phyloP scores from a whole-genome alignment of 306 rosid species.

The Rubus parviflorus region DNA sequence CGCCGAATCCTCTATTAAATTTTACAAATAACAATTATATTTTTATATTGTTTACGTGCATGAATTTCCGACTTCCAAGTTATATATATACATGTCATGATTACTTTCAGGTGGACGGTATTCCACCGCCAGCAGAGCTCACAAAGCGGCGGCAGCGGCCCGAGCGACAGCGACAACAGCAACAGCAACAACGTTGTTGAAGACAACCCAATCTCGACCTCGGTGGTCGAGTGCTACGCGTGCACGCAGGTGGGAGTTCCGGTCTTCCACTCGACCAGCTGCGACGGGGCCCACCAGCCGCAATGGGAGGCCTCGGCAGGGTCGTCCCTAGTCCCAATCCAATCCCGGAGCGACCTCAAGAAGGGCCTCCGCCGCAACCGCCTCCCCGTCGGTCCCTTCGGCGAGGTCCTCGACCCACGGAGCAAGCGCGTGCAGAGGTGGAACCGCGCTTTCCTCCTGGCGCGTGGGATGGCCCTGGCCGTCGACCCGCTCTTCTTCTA shows the following conservation, averaged over 20 bases:
- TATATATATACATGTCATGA: neutral
- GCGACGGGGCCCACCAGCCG: slow-evolving; percentile 64
- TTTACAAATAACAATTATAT: neutral
- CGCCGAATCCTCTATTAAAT: neutral
- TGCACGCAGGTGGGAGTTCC: slow-evolving; percentile 91
- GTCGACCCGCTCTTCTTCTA: slow-evolving; percentile 90
- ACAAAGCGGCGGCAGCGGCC: slow-evolving; percentile 14
- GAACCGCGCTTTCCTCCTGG: slow-evolving; percentile 77
- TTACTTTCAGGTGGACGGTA: slow-evolving; percentile 48
- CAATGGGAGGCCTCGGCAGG: slow-evolving; percentile 98
- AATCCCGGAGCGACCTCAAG: slow-evolving; percentile 41
- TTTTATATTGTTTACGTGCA: neutral
- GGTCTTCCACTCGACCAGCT: slow-evolving; percentile 88
- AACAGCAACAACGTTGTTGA: slow-evolving; percentile 5
- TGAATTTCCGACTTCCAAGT: neutral
- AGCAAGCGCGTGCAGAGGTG: slow-evolving; percentile 78
- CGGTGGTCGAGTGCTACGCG: slow-evolving; percentile 79
- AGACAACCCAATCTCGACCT: slow-evolving; percentile 23
- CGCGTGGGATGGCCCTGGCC: slow-evolving; percentile 87
- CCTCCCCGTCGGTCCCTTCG: slow-evolving; percentile 40
- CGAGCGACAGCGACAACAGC: neutral
- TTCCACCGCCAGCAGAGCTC: slow-evolving; percentile 20
- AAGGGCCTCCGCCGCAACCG: slow-evolving; percentile 10
- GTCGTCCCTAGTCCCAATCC: slow-evolving; percentile 69
- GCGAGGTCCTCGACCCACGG: slow-evolving; percentile 72